Evolutionary conservation across 306 rosid genomes (phyloP), one percentile per base, ranked within the genome.

Genomic region (Quercus rubra): DNA sequence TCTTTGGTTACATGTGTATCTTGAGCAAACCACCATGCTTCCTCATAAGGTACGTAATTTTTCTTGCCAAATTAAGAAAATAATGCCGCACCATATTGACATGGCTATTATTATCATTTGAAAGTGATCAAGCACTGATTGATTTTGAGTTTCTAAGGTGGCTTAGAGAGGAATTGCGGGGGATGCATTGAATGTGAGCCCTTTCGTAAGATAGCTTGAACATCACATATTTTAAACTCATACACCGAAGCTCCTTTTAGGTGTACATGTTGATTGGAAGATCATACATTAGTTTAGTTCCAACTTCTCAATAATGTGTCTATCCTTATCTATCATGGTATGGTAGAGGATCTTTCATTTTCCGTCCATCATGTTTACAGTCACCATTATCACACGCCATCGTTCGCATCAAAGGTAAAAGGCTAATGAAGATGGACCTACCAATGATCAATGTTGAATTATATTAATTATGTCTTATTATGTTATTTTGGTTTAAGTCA

Each of bases 121-220:
- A 64, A 35, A 77, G 70, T 41, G 76, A 70, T 56, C n/a, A 30
- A 43, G 51, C 46, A 33, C 41, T 71, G 78, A 71, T 76, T 81
- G 81, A 82, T 72, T 77, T 77, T 75, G 43, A 66, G 25, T 76
- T 4, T 8, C 49, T 74, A 52, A 70, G 59, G 51, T 43, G 49
- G 62, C 23, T 57, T 31, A n/a, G 21, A 19, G 59, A 23, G 20
- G 38, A 12, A 8, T 6, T 27, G 20, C 38, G 56, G 54, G 27
- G 61, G 49, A 64, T 52, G 74, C 77, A 71, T 70, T 43, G 17
- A 74, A 69, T 56, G 63, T 21, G 27, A 78, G 73, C 73, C 27
- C 68, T 68, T 23, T 59, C 19, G 19, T 2, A 33, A 5, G 17
- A 67, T 1, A 35, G n/a, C 72, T 31, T 67, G 52, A 67, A 67